Evolutionary conservation across 2,329 filamentous ascomycete genomes (phyloP).

Genomic region (Paecilomyces variotii): DNA sequence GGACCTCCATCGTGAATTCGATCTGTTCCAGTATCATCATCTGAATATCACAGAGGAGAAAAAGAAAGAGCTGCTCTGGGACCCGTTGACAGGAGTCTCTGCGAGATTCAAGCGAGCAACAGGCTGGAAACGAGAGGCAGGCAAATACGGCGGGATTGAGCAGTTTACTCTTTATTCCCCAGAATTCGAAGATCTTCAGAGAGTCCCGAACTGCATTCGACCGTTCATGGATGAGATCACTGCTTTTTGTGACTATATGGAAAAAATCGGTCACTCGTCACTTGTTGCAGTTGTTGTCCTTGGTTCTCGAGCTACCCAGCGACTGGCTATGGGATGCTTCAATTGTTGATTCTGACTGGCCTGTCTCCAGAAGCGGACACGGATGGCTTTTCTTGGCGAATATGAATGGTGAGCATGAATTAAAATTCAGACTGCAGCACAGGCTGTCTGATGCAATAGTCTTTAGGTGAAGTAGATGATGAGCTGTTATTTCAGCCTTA

Average conservation of each 20-base stretch:
- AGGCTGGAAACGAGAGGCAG: conserved; percentile 34
- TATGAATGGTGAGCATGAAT: too few species aligned
- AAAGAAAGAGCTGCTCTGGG: conserved; percentile 41
- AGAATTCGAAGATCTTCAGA: conserved; percentile 36
- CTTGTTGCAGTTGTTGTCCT: conserved; percentile 34
- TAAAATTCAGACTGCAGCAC: too few species aligned
- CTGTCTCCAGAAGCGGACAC: too few species aligned
- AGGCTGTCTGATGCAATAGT: too few species aligned
- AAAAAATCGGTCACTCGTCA: conserved; percentile 40
- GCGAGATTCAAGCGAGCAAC: conserved; percentile 45
- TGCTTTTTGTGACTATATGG: conserved; percentile 41
- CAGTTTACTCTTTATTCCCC: conserved; percentile 48
- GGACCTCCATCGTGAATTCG: conserved; percentile 45
- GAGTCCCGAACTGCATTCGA: conserved; percentile 39
- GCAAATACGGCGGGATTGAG: conserved; percentile 43
- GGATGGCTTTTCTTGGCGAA: too few species aligned
- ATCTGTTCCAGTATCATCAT: conserved; percentile 44
- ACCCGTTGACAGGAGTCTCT: conserved; percentile 42
- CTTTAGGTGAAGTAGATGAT: too few species aligned
- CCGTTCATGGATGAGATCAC: conserved; percentile 46
- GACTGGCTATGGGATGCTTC: conserved; percentile 35
- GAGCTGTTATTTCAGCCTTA: too few species aligned
- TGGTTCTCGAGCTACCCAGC: conserved; percentile 38
- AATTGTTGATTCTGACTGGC: too few species aligned
- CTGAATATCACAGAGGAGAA: conserved; percentile 44